These are phyloP conservation scores for Quercus phellos DNA, from an alignment of 331 rosid species.

Conservation along the genomic window DNA sequence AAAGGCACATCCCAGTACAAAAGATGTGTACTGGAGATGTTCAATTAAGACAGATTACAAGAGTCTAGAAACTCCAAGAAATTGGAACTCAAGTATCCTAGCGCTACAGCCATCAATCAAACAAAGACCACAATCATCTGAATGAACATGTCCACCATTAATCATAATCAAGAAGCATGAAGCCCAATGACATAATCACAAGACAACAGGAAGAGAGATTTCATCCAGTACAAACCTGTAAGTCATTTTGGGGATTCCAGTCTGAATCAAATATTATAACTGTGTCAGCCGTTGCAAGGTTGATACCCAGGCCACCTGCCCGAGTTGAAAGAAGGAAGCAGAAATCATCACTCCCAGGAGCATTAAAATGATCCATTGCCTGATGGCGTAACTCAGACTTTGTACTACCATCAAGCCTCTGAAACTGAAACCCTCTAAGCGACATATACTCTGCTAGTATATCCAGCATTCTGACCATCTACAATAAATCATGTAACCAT, in stretches of 20 bases:
- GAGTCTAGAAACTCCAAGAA: too few relatives aligned
- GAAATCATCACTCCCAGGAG: slow-evolving; percentile 97
- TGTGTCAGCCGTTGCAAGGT: slow-evolving; percentile 99
- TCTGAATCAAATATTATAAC: slow-evolving; percentile 98
- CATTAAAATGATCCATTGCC: slow-evolving; percentile 99
- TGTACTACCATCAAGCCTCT: slow-evolving; percentile 98
- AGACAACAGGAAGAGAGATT: not conserved
- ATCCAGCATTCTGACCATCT: slow-evolving; percentile 99
- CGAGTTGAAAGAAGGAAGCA: slow-evolving; percentile 99
- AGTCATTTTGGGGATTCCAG: slow-evolving; percentile 99
- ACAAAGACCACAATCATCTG: too few relatives aligned
- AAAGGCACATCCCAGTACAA: too few relatives aligned
- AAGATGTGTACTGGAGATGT: too few relatives aligned
- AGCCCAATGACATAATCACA: not conserved
- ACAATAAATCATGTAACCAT: slow-evolving; percentile 27
- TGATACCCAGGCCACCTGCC: slow-evolving; percentile 97
- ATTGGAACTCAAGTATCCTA: too few relatives aligned
- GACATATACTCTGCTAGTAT: slow-evolving; percentile 91
- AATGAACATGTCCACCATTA: not conserved
- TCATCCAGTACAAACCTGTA: slow-evolving; percentile 55
- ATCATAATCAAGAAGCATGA: not conserved
- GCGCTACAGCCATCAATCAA: too few relatives aligned
- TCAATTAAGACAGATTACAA: too few relatives aligned
- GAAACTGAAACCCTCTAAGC: slow-evolving; percentile 91
- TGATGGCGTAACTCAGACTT: slow-evolving; percentile 96